Base-by-base conservation (phyloP, 2,329 filamentous ascomycete species). In the Talaromyces amestolkiae region DNA sequence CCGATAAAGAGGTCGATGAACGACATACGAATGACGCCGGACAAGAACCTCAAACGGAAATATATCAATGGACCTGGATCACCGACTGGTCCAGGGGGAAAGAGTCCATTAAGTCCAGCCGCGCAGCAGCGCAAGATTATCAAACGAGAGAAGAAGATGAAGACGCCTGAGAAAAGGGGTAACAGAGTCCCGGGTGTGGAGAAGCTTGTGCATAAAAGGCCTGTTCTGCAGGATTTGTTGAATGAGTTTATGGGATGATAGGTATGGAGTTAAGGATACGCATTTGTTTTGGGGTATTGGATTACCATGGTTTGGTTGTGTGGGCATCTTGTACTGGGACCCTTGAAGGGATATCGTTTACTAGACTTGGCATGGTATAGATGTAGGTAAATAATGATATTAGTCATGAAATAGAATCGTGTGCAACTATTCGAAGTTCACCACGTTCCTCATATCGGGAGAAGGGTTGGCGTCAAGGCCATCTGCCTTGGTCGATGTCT, bases 171-270 rank as follows among this genome's bases (percentile, higher is more conserved):
- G 69, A 88, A 86, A 72, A 82, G 87, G 54, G 87, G 88, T 0
- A 84, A 85, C 61, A 86, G 84, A 69, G 82, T 79, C 11, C 73
- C 81, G 64, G 80, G 78, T 69, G 73, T 77, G n/a, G 73, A 70
- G 22, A 80, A 84, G 37, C 78, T 94, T 66, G 76, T 92, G 69
- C 88, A 86, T 66, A 87, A 85, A 41, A 87, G 87, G 72, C 86
- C 87, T 41, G 84, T 96, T 64, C 82, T 93, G 73, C 86, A 86
- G 73, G 90, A 94, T 81, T 88, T 97, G 69, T 82, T 93, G 71
- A 92, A 95, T 78, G 91, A 93, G 63, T 67, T 80, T 69, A 67
- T 73, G 66, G 76, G 74, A 24, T 78, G 65, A 71, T 64, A 6
- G 11, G 2, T 17, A 37, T 37, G 31, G 43, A 19, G 8, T 43